Conservation (phyloP, 352 stramenopile genomes). For the Phytophthora citrophthora region DNA sequence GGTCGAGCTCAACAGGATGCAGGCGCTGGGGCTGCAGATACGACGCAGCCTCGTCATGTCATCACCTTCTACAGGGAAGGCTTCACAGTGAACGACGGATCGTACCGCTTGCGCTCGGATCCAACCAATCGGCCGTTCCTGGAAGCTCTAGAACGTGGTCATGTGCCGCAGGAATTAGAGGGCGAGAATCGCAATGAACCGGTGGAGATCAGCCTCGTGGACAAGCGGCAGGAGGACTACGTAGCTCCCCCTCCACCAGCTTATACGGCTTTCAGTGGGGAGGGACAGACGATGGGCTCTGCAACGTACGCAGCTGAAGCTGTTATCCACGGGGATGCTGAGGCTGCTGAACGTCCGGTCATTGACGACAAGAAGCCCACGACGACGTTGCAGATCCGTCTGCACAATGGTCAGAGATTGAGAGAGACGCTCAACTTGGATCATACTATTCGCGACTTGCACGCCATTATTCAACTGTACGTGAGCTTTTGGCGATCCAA, state of each 20-base stretch:
- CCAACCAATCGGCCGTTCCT: conserved; percentile 79
- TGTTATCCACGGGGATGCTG: conserved; percentile 50
- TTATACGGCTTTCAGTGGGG: conserved; percentile 89
- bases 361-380: conserved; percentile 87
- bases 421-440: conserved; percentile 87
- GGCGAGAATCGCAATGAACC: conserved; percentile 68
- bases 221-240: conserved; percentile 89
- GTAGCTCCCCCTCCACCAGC: conserved; percentile 63
- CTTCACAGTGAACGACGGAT: conserved; percentile 84
- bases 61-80: conserved; percentile 89
- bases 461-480: conserved; percentile 87
- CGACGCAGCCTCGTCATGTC: conserved; percentile 52
- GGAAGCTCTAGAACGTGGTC: conserved; percentile 77
- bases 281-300: conserved; percentile 83
- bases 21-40: conserved; percentile 25
- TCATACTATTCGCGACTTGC: conserved; percentile 88
- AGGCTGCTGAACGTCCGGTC: conserved; percentile 54
- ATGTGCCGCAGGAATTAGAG: conserved; percentile 81
- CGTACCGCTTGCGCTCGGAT: conserved; percentile 77
- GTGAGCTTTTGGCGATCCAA: conserved; percentile 13
- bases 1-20: conserved; percentile 79
- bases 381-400: conserved; percentile 89
- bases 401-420: conserved; percentile 84
- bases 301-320: conserved; percentile 50
- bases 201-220: conserved; percentile 85